These are phyloP conservation scores for Oenanthe javanica DNA, from an alignment of 140 eudicot genomes.

Conservation along the genomic window DNA sequence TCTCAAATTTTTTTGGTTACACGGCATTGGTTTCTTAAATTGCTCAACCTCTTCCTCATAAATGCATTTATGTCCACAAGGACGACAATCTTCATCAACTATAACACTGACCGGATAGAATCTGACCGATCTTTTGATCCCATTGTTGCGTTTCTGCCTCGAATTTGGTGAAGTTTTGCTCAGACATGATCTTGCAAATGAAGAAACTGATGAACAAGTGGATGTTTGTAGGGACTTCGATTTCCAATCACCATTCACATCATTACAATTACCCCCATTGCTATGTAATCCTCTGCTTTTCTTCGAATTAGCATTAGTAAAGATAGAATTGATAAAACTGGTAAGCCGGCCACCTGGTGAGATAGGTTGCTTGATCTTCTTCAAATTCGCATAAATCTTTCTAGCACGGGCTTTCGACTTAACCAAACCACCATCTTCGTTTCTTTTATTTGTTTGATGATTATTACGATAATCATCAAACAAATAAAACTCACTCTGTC, in stretches of 20 bases:
- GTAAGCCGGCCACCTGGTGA: conserved; percentile 72
- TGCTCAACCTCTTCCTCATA: conserved; percentile 18
- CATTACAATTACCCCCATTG: not conserved
- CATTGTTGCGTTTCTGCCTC: conserved; percentile 28
- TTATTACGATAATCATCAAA: conserved; percentile 24
- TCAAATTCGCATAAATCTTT: conserved; percentile 59
- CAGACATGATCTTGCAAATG: conserved; percentile 71
- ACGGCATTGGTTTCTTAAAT: conserved; percentile 13
- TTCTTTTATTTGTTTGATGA: conserved; percentile 18
- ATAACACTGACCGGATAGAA: conserved; percentile 55
- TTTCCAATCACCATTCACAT: conserved; percentile 12
- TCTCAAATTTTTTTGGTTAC: conserved; percentile 2
- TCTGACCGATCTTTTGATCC: conserved; percentile 47
- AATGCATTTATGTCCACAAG: conserved; percentile 28
- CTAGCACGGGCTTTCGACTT: conserved; percentile 47
- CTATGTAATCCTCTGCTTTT: conserved; percentile 24
- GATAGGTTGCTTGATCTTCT: conserved; percentile 74
- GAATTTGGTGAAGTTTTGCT: conserved; percentile 48
- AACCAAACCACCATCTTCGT: conserved; percentile 22
- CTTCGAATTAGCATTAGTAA: conserved; percentile 39
- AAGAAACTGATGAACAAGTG: conserved; percentile 64
- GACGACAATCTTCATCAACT: conserved; percentile 50
- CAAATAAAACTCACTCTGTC: conserved; percentile 21
- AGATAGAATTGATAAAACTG: conserved; percentile 47
- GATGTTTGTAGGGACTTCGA: conserved; percentile 37